Evolutionary conservation across 768 basidiomycete species (phyloP), one percentile per base, ranked within the genome.

Genomic region (Phaeotremella skinneri): DNA sequence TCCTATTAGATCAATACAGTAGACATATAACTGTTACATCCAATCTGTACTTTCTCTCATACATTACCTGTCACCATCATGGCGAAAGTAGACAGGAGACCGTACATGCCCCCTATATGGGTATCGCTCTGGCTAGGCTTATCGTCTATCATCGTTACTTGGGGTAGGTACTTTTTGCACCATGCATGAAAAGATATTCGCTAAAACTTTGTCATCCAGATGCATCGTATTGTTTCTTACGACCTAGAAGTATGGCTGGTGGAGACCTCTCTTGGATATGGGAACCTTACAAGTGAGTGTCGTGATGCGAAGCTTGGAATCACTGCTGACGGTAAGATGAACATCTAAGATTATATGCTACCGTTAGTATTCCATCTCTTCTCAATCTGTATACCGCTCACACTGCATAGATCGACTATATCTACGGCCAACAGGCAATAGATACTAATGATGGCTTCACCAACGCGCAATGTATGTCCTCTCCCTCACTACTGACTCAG

Each of bases 261-360:
- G 91, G 91, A 2, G 90, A 92, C 76, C 80, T 92, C 47, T 88
- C 91, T 67, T 93, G 90, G 91, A 83, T 93, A 43, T 94, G 91
- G 91, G 80, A 82, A 58, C 90, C 90, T 1, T 93, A 93, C 70
- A 82, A 81, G 25, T 75, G 59, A 70, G 67, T 52, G 16, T 23
- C n/a, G 34, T 13, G n/a, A n/a, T n/a, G n/a, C n/a, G n/a, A n/a
- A n/a, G n/a, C n/a, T n/a, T n/a, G n/a, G n/a, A n/a, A n/a, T 20
- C 9, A 21, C 52, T 17, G 21, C 29, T 26, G 21, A 39, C 53
- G 21, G 49, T n/a, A 43, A 31, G 26, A 29, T 7, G 30, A 27
- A 20, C 32, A 2, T 6, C 31, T 23, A 7, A 45, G 43, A 21
- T 20, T 45, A 9, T 66, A 63, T 52, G 61, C 51, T 39, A 49